A percentile compares a stretch with the other conserved stretches of the same genome.
These are phyloP conservation scores for Kazachstania bromeliacearum DNA, from an alignment of 805 yeast genomes.

Conservation along the genomic window DNA sequence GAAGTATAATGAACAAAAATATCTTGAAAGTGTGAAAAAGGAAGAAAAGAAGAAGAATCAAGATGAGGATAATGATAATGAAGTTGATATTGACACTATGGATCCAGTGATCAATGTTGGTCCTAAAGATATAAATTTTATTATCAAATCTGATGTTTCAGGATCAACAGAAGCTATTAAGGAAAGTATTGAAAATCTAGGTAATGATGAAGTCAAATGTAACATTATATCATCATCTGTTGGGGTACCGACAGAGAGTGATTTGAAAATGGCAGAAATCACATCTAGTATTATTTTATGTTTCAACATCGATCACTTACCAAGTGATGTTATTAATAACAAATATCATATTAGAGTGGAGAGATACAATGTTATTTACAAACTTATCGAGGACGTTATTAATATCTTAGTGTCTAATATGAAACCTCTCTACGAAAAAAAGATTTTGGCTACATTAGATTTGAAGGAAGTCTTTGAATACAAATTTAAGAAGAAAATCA, in stretches of 20 bases:
- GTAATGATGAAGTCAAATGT: conserved; percentile 74
- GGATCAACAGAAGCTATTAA: conserved; percentile 92
- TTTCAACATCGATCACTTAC: conserved; percentile 57
- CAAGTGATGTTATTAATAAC: conserved; percentile 48
- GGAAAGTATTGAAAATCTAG: conserved; percentile 73
- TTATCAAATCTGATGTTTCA: conserved; percentile 83
- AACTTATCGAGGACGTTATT: conserved; percentile 77
- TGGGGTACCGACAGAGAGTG: conserved; percentile 64
- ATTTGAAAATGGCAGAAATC: conserved; percentile 55
- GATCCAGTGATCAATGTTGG: conserved; percentile 13
- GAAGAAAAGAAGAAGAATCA: conserved; percentile 41
- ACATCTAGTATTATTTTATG: conserved; percentile 68
- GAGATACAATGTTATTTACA: conserved; percentile 74
- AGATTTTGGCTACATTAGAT: conserved; percentile 55
- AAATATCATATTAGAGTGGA: conserved; percentile 52
- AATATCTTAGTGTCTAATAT: conserved; percentile 49
- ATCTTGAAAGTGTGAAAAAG: conserved; percentile 34
- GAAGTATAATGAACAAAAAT: conserved; percentile 55
- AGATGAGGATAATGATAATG: conserved; percentile 33
- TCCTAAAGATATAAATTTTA: conserved; percentile 41
- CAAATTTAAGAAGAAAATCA: conserved; percentile 47
- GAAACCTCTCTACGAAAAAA: conserved; percentile 57
- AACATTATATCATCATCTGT: conserved; percentile 66
- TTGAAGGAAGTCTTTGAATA: conserved; percentile 67
- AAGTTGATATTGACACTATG: conserved; percentile 26